Evolutionary conservation across 139 green algal species (phyloP).

Genomic region (Zygnema circumcarinatum): DNA sequence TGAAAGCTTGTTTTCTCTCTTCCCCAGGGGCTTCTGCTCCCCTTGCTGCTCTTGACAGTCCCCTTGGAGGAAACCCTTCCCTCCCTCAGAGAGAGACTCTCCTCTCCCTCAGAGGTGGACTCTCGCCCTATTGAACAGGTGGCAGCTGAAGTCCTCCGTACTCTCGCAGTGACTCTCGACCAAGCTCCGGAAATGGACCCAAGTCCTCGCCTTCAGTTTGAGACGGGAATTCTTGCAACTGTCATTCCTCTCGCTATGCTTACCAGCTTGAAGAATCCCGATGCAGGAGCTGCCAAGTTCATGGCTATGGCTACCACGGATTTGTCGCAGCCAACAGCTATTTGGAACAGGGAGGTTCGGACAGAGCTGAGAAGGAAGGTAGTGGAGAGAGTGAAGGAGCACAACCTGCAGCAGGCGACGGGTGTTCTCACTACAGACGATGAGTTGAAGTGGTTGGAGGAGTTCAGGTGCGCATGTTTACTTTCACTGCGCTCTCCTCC

Average conservation of each 20-base stretch:
- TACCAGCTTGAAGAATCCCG: constrained; percentile 23
- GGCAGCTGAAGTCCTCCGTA: constrained; percentile 26
- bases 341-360: constrained; percentile 30
- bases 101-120: neutral
- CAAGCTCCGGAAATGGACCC: constrained; percentile 25
- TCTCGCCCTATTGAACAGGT: constrained; percentile 18
- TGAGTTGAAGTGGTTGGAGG: constrained; percentile 30
- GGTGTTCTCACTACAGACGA: constrained; percentile 13
- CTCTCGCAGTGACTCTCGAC: constrained; percentile 31
- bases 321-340: constrained; percentile 4
- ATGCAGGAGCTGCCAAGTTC: constrained; percentile 37
- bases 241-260: constrained; percentile 31
- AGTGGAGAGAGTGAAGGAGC: neutral
- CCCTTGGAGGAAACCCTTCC: constrained; percentile 1
- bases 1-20: too few relatives aligned
- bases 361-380: constrained; percentile 39
- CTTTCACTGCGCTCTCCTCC: neutral
- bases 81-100: neutral
- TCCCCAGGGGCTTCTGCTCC: constrained; percentile 35
- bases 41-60: constrained; percentile 30
- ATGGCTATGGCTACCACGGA: neutral
- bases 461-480: constrained; percentile 37
- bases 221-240: constrained; percentile 1
- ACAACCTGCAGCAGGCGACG: constrained; percentile 7
- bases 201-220: constrained; percentile 19